phyloP scores from a whole-genome alignment of 2,329 filamentous ascomycete genomes.

The Ophiocordyceps australis region DNA sequence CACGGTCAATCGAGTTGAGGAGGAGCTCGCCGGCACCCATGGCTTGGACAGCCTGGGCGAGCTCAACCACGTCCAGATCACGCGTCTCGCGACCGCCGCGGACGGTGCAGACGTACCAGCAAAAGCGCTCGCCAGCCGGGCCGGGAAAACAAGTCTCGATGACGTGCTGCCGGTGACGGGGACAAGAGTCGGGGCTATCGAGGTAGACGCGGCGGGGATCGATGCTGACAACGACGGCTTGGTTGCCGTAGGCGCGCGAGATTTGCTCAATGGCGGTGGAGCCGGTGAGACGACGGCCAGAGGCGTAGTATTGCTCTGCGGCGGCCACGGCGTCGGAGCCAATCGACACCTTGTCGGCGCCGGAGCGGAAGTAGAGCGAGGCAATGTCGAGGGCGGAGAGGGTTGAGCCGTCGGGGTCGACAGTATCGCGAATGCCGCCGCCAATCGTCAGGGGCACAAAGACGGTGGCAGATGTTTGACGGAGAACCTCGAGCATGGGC shows the following conservation, averaged over 20 bases:
- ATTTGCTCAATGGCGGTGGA: slow-evolving; percentile 92
- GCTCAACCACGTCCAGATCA: slow-evolving; percentile 80
- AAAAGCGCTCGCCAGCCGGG: slow-evolving; percentile 59
- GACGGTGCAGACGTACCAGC: slow-evolving; percentile 97
- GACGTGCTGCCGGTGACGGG: slow-evolving; percentile 54
- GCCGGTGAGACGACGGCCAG: slow-evolving; percentile 51
- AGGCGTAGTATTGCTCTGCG: slow-evolving; percentile 74
- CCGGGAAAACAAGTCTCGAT: slow-evolving; percentile 53
- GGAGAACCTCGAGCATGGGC: slow-evolving; percentile 89
- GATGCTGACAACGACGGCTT: slow-evolving; percentile 90
- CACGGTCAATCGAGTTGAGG: slow-evolving; percentile 93
- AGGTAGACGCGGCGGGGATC: slow-evolving; percentile 90
- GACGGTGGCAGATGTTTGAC: slow-evolving; percentile 71
- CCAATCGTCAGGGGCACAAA: slow-evolving; percentile 94
- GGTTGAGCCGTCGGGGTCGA: slow-evolving; percentile 71
- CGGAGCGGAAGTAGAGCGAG: slow-evolving; percentile 91
- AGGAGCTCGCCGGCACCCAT: slow-evolving; percentile 93
- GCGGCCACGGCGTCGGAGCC: slow-evolving; percentile 87
- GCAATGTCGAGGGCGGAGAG: slow-evolving; percentile 88
- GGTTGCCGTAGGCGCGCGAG: slow-evolving; percentile 80
- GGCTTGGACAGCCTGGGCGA: slow-evolving; percentile 76
- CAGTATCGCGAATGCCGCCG: slow-evolving; percentile 83
- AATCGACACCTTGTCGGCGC: slow-evolving; percentile 94
- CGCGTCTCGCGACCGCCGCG: slow-evolving; percentile 90
- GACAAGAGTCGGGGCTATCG: slow-evolving; percentile 47